Base-by-base conservation (phyloP, 257 asterid genomes). In the Echites panduratus region DNA sequence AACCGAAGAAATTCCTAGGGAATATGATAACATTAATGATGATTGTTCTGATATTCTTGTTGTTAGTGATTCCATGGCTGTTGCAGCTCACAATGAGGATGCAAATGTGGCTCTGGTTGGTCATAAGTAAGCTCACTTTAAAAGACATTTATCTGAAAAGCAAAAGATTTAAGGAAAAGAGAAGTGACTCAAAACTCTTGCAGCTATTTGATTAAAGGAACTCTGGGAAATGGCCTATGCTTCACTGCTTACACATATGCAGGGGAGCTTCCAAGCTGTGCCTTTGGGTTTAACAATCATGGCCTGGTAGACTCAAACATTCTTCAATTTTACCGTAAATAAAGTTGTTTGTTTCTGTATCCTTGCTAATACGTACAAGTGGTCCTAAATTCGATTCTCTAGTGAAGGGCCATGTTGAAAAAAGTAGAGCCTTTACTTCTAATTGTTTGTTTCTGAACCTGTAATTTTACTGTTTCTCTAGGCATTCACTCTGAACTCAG, bases 181-280 rank as follows among this genome's bases (percentile, higher is more conserved):
- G 45, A 41, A 2, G 45, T 41, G 5, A 5, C 45, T 4, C 7
- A 4, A 32, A 41, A 4, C 45, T 41, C 45, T 41, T 71, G 64
- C n/a, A 71, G 58, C 45, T 49, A 71, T 24, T 67, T 93, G 85
- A 83, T 93, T 22, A 90, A 83, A 82, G 96, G 84, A 64, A 56
- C 14, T 73, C 47, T 89, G 56, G 47, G 70, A 9, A 82, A 79
- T 78, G 96, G 94, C 74, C 75, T 66, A 26, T 77, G 83, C 48
- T 93, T 87, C 85, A 88, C 94, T 35, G 96, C 97, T 73, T 93
- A 93, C 66, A 93, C 98, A 7, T 90, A 93, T 79, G 98, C 96
- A 68, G 98, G 97, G 77, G 98, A 90, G 90, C 93, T 93, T 2
- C 97, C 98, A 5, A 93, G 90, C 85, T 93, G 98, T 74, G 97